These are phyloP conservation scores for Apostasia shenzhenica DNA, from an alignment of 106 monocot genomes.

Conservation along the genomic window DNA sequence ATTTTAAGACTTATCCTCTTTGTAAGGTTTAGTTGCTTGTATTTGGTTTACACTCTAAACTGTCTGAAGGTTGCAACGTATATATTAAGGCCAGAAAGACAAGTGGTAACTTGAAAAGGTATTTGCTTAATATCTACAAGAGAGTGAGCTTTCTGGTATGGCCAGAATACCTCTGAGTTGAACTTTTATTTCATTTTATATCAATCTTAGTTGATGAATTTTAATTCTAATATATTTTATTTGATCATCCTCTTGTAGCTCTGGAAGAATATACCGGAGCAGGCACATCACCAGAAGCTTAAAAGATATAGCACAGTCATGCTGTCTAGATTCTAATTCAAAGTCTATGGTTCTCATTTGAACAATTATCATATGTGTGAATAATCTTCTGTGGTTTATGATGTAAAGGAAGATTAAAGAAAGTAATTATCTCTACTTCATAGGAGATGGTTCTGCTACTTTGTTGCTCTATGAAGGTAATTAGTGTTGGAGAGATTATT, in stretches of 20 bases:
- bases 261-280: background rate
- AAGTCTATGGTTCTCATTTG: background rate
- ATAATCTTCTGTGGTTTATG: too few species aligned
- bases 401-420: too few species aligned
- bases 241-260: slow-evolving; percentile 4
- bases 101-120: background rate
- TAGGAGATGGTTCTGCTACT: too few species aligned
- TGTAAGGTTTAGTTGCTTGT: background rate
- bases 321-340: slow-evolving; percentile 3
- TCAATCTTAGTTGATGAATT: background rate
- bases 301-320: background rate
- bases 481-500: too few species aligned
- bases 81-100: background rate
- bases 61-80: background rate
- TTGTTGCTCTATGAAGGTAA: too few species aligned
- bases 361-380: too few species aligned
- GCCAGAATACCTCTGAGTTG: too few species aligned
- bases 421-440: too few species aligned
- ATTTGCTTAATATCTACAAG: too few species aligned
- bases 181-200: background rate
- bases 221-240: background rate
- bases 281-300: slow-evolving; percentile 1
- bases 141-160: too few species aligned
- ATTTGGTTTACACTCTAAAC: background rate
- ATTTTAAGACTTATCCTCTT: background rate